Evolutionary conservation across 2,329 filamentous ascomycete species (phyloP).

Genomic region (Xylaria sp.): DNA sequence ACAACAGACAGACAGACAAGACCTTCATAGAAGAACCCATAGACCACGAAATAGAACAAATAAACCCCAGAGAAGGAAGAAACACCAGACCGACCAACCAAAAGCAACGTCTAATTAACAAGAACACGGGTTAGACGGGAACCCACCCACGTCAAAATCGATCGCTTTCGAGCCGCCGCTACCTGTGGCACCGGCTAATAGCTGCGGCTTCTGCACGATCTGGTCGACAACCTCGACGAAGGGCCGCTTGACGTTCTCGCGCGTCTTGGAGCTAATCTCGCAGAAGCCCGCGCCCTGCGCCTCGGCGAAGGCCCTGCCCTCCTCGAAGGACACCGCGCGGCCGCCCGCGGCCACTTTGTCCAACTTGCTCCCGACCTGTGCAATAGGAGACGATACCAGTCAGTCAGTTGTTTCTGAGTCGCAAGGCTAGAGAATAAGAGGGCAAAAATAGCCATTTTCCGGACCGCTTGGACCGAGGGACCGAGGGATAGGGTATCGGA

Average conservation of each 20-base stretch:
- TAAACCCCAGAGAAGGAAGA: neutral
- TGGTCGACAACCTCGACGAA: slow-evolving; percentile 64
- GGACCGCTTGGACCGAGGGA: neutral
- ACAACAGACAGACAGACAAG: slow-evolving; percentile 1
- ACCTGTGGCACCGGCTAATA: slow-evolving; percentile 51
- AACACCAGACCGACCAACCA: neutral
- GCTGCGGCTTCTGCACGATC: slow-evolving; percentile 59
- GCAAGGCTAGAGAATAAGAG: neutral
- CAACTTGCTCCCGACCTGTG: slow-evolving; percentile 61
- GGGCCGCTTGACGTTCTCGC: slow-evolving; percentile 61
- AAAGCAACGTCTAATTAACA: neutral
- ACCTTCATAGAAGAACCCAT: slow-evolving; percentile 17
- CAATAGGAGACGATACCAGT: neutral
- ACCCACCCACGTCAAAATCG: slow-evolving; percentile 47
- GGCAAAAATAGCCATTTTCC: neutral
- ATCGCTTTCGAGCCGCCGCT: slow-evolving; percentile 42
- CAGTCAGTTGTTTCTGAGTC: neutral
- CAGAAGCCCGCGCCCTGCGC: slow-evolving; percentile 61
- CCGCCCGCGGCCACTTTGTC: slow-evolving; percentile 56
- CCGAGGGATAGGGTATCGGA: too few species aligned
- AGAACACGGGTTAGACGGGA: slow-evolving; percentile 41
- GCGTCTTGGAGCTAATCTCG: slow-evolving; percentile 65
- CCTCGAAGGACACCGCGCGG: slow-evolving; percentile 59
- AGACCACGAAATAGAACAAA: slow-evolving; percentile 10
- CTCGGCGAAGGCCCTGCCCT: slow-evolving; percentile 60